Evolutionary conservation across 2,329 filamentous ascomycete genomes (phyloP), one percentile per base, ranked within the genome.

Genomic region (Neonectria coccinea): DNA sequence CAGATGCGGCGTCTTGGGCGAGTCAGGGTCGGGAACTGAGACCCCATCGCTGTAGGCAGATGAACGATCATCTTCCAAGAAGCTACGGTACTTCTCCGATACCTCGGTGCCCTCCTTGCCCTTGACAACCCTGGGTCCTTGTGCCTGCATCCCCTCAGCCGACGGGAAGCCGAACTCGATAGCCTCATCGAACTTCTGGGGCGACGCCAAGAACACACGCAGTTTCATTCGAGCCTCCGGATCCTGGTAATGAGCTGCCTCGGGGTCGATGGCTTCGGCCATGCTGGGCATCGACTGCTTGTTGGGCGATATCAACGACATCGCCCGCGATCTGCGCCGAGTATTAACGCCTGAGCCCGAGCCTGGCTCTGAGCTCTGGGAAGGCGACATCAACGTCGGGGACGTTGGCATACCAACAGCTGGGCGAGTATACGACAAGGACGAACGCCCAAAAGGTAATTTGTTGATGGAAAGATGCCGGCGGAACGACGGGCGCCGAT

Each of bases 181-280:
- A 1, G 93, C 94, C 79, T 98, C 95, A 76, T 98, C 95, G 72
- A 98, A 98, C 76, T 97, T 97, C 70, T 97, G 92, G 1, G 94
- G 92, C 1, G 94, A 97, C 8, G 92, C 92, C 20, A 97, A 86
- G 73, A 94, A 97, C 7, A 93, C 89, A 12, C 94, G 89, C 20
- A 98, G 83, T 79, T 97, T 97, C 72, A 93, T 85, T 36, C 95
- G 88, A 42, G 94, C 93, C 76, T 97, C 92, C 0, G 94, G 93
- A 72, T 97, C 94, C 76, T 93, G 92, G 74, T 97, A 97, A 79
- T 97, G 92, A 41, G 92, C 88, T 4, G 93, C 92, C 36, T 86
- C 84, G 5, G 90, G 86, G 72, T 97, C 93, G 62, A 92, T 87
- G 20, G 72, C 64, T 14, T 71, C 59, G 5, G 73, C 56, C 6